Evolutionary conservation across 2,329 filamentous ascomycete genomes (phyloP).

Genomic region (Erysiphe neolycopersici): DNA sequence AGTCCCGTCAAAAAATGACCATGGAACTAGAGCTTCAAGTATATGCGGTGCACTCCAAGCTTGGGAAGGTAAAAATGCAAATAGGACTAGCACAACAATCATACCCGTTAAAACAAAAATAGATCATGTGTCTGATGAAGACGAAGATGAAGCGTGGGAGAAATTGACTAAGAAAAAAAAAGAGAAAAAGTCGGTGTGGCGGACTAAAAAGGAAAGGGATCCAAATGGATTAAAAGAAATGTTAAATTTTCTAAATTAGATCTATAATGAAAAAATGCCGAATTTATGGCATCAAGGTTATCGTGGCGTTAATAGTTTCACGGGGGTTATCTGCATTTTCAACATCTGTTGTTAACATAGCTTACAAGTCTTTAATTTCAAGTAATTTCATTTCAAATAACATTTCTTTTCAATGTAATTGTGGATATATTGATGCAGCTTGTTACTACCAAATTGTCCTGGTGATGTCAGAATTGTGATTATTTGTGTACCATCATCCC

Average conservation of each 20-base stretch:
- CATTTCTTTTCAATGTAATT: too few species aligned
- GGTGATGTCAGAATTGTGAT: too few species aligned
- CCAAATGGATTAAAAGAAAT: constrained; percentile 12
- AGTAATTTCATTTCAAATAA: background rate
- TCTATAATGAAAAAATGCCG: constrained; percentile 11
- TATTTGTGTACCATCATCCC: constrained; percentile 12
- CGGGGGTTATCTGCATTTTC: background rate
- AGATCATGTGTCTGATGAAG: constrained; percentile 25
- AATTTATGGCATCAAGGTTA: background rate
- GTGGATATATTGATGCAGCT: too few species aligned
- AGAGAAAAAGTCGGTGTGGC: constrained; percentile 40
- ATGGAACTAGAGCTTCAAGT: constrained; percentile 13
- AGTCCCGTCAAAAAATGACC: constrained; percentile 15
- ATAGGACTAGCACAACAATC: constrained; percentile 13
- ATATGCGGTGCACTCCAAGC: constrained; percentile 11
- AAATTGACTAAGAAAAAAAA: constrained; percentile 43
- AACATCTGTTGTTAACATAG: background rate
- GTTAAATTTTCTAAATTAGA: constrained; percentile 5
- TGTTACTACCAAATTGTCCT: too few species aligned
- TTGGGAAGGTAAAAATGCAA: constrained; percentile 15
- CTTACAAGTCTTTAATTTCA: background rate
- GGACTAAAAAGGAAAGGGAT: constrained; percentile 29
- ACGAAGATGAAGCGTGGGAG: constrained; percentile 42
- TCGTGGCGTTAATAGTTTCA: background rate
- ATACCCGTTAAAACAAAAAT: constrained; percentile 14